Base-by-base conservation (phyloP, 2,329 filamentous ascomycete species). In the Phialophora macrospora region DNA sequence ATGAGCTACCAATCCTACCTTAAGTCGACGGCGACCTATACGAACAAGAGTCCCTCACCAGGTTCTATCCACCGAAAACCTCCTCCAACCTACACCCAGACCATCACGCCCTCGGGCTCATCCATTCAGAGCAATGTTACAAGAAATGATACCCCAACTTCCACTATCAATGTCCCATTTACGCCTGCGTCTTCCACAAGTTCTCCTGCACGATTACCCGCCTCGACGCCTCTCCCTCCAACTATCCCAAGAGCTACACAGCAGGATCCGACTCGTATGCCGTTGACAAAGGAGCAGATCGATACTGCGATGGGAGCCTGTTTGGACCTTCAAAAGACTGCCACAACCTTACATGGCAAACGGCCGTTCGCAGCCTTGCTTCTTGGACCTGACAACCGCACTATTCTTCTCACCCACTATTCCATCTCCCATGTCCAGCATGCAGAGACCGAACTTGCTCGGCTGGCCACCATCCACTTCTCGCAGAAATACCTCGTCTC, bases 401-500 rank as follows among this genome's bases (percentile, higher is more conserved):
- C 81, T 0, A 74, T 82, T 22, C 74, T 85, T 1, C 75, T 83
- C 57, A 78, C 77, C 34, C 83, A 84, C 67, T 80, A 81, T 70
- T 83, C 81, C 26, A 76, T 85, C 32, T 82, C 82, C 46, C 82
- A 84, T 69, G 81, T 85, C 56, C 81, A 84, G 66, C 83, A 85
- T 68, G 82, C 83, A 17, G 83, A 85, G 73, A 79, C 78, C 56
- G 80, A 80, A 49, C 76, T 85, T 4, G 83, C 82, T 1, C 79
- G 81, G 38, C 76, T 84, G 32, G 81, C 82, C 0, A 80, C 82
- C 17, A 72, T 75, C 5, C 83, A 85, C 69, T 84, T 80, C 69
- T 74, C 78, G 2, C 80, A 81, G 66, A 76, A 78, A 14, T 85
- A 81, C 69, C 77, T 85, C 2, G 81, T 80, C 74, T 72, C 71